Evolutionary conservation across 2,329 filamentous ascomycete genomes (phyloP), one percentile per base, ranked within the genome.

Genomic region (Stemphylium vesicarium): DNA sequence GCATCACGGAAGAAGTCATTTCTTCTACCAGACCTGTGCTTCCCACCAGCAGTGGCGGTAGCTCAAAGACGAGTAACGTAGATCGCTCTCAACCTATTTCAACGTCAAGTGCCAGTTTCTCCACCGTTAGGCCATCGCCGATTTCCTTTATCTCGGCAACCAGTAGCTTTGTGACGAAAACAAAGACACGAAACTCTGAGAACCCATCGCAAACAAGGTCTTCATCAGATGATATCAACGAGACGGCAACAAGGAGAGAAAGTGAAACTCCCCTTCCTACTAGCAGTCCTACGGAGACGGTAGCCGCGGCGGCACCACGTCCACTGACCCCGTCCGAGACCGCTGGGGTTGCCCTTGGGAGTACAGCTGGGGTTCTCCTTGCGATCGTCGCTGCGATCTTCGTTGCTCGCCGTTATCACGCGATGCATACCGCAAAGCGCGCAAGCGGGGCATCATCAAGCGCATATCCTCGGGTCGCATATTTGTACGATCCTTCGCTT

Each of bases 291-390:
- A 61, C 60, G 15, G 59, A 43, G 35, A 60, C 57, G 31, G 44
- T 31, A 41, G 46, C 42, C 9, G 57, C 43, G 11, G 40, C 57
- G 15, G 50, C 52, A 41, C 52, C 65, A 24, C 56, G 65, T 29
- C 67, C 63, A 51, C 53, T 71, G 35, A 66, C 60, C 3, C 64
- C 62, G 29, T 62, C 68, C 1, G 71, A 75, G 54, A 75, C 72
- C 5, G 74, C 70, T 11, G 74, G 72, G 32, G 68, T 76, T 22
- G 74, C 70, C 16, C 59, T 75, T 24, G 72, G 68, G 29, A 68
- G 71, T 12, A 69, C 70, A 8, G 69, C 70, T 24, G 70, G 68
- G 36, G 47, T 74, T 33, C 55, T 76, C 31, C 59, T 77, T 33
- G 70, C 72, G 18, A 56, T 73, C 16, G 60, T 76, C 24, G 72